These are phyloP conservation scores for Terfezia boudieri DNA, from an alignment of 495 filamentous ascomycete species.

Conservation along the genomic window DNA sequence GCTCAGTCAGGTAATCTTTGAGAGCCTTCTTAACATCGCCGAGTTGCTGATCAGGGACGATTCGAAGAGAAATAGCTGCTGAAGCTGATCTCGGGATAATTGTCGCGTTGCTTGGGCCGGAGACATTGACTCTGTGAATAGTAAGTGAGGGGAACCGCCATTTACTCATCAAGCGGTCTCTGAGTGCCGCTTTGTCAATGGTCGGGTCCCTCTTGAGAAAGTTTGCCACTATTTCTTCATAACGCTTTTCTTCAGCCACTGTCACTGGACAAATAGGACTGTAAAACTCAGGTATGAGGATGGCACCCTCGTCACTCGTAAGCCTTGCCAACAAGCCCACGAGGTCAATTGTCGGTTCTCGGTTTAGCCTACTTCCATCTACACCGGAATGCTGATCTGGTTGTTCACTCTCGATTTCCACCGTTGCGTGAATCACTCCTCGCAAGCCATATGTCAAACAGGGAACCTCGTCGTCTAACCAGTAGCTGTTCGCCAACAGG, in stretches of 20 bases:
- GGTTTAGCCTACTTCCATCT: conserved; percentile 67
- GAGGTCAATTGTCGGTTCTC: conserved; percentile 79
- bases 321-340: conserved; percentile 58
- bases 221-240: conserved; percentile 57
- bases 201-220: conserved; percentile 35
- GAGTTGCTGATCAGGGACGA: conserved; percentile 81
- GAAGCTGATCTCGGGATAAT: conserved; percentile 72
- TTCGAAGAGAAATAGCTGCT: conserved; percentile 66
- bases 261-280: conserved; percentile 58
- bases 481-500: conserved; percentile 88
- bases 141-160: conserved; percentile 95
- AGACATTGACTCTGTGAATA: conserved; percentile 78
- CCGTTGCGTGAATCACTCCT: conserved; percentile 83
- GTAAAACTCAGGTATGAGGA: conserved; percentile 57
- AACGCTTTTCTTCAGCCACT: conserved; percentile 52
- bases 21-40: conserved; percentile 45
- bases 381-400: conserved; percentile 91
- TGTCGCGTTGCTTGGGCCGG: conserved; percentile 54
- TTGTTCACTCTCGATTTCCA: conserved; percentile 61
- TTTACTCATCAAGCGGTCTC: conserved; percentile 48
- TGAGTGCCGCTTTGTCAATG: conserved; percentile 4
- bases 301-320: conserved; percentile 41
- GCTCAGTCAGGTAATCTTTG: conserved; percentile 39
- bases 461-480: conserved; percentile 86
- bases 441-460: conserved; percentile 87